Percentiles rank a stretch among this genome's conserved stretches.
Conservation (phyloP, 2,329 filamentous ascomycete species). For the Biscogniauxia marginata region DNA sequence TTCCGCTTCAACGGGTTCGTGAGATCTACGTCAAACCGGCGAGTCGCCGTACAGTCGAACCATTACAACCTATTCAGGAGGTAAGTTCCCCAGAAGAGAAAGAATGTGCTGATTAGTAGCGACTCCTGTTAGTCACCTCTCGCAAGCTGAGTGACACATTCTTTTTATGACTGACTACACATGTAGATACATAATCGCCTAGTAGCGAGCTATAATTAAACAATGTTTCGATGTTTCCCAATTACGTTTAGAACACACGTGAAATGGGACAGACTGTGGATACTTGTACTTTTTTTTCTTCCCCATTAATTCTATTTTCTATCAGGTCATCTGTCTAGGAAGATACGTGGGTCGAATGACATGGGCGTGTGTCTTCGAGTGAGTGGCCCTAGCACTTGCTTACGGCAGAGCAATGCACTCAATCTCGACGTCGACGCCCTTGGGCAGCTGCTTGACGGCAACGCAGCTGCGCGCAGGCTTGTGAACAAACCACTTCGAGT, state of each 20-base stretch:
- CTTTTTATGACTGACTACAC: neutral
- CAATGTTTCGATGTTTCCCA: neutral
- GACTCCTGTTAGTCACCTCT: neutral
- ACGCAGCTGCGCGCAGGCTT: conserved; percentile 90
- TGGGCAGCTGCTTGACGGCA: conserved; percentile 83
- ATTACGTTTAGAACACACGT: neutral
- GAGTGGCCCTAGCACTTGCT: conserved; percentile 1
- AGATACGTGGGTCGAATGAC: neutral
- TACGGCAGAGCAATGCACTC: conserved; percentile 75
- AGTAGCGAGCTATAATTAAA: neutral
- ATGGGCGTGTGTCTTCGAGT: too few species aligned
- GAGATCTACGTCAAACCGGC: neutral
- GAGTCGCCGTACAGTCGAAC: neutral
- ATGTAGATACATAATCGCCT: neutral
- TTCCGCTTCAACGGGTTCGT: conserved; percentile 13
- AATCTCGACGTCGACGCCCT: conserved; percentile 85
- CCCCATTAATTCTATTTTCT: neutral
- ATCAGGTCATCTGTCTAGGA: neutral
- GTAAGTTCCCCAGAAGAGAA: neutral
- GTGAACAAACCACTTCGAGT: conserved; percentile 78
- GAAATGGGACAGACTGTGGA: neutral
- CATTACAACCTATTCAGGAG: neutral
- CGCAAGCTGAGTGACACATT: neutral
- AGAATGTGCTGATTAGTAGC: neutral
- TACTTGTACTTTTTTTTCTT: neutral